phyloP scores from a whole-genome alignment of 2,329 filamentous ascomycete genomes.

The Teratosphaeria destructans region DNA sequence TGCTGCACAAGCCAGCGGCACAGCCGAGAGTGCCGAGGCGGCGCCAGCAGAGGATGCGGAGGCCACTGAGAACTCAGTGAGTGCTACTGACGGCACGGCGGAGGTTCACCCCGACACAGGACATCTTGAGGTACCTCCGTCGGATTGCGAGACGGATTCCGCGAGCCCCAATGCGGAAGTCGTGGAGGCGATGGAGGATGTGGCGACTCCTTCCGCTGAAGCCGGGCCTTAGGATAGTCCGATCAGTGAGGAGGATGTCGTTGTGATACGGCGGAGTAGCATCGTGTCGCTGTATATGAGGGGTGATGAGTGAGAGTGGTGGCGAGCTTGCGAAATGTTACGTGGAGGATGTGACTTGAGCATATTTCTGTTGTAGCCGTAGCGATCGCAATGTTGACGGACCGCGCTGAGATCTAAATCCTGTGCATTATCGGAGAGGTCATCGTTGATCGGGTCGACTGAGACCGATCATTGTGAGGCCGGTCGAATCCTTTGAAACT shows the following conservation, averaged over 20 bases:
- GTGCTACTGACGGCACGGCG: neutral
- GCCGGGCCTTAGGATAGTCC: slow-evolving; percentile 2
- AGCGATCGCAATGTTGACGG: no score
- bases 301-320: neutral
- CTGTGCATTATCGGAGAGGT: no score
- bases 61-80: slow-evolving; percentile 4
- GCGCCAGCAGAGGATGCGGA: slow-evolving; percentile 3
- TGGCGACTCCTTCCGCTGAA: slow-evolving; percentile 1
- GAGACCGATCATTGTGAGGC: no score
- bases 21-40: slow-evolving; percentile 6
- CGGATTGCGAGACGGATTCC: slow-evolving; percentile 7
- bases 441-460: no score
- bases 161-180: slow-evolving; percentile 19
- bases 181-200: slow-evolving; percentile 23
- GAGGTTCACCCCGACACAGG: neutral
- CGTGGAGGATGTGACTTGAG: neutral
- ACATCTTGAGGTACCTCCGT: slow-evolving; percentile 7
- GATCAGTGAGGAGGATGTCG: neutral
- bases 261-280: neutral
- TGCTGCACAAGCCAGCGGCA: slow-evolving; percentile 3
- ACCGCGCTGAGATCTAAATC: no score
- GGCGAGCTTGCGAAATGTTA: neutral
- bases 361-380: neutral
- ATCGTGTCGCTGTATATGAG: neutral
- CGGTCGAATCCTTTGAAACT: no score